Percentiles rank a stretch among this genome's conserved stretches.
Evolutionary conservation across 768 basidiomycete genomes (phyloP).

Genomic region (Aureoboletus auriporus): DNA sequence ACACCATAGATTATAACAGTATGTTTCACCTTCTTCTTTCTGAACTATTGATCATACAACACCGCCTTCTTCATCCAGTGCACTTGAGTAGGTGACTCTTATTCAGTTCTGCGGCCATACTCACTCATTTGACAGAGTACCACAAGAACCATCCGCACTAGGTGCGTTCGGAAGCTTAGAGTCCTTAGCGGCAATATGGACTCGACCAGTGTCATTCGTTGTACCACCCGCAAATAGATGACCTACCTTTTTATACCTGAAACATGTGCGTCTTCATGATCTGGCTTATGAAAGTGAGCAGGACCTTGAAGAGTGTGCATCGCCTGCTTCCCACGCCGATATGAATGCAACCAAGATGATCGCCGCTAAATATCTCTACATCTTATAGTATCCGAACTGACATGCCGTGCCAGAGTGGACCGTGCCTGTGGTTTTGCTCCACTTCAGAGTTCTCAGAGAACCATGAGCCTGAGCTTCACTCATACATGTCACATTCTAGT

Average conservation of each 20-base stretch:
- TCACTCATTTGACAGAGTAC: constrained; percentile 54
- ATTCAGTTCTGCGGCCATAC: constrained; percentile 4
- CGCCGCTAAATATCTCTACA: not conserved
- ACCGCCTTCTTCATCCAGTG: constrained; percentile 42
- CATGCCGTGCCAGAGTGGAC: not conserved
- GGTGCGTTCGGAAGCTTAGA: constrained; percentile 10
- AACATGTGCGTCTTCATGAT: not conserved
- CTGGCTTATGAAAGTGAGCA: constrained; percentile 4
- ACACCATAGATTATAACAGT: constrained; percentile 90
- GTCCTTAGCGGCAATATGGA: constrained; percentile 2
- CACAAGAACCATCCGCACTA: constrained; percentile 91
- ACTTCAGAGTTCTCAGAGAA: not conserved
- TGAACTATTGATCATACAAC: constrained; percentile 8
- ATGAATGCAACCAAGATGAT: not conserved
- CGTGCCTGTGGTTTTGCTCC: not conserved
- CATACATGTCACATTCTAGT: not conserved
- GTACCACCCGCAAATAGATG: constrained; percentile 26
- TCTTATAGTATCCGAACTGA: constrained; percentile 1
- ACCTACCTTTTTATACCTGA: constrained; percentile 13
- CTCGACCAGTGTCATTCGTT: constrained; percentile 13
- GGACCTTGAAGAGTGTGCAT: not conserved
- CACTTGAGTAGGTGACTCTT: constrained; percentile 63
- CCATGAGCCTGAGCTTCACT: not conserved
- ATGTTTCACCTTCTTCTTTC: constrained; percentile 33
- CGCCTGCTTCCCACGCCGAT: not conserved